Evolutionary conservation across 805 yeast genomes (phyloP).

Genomic region (Pichia deserticola): DNA sequence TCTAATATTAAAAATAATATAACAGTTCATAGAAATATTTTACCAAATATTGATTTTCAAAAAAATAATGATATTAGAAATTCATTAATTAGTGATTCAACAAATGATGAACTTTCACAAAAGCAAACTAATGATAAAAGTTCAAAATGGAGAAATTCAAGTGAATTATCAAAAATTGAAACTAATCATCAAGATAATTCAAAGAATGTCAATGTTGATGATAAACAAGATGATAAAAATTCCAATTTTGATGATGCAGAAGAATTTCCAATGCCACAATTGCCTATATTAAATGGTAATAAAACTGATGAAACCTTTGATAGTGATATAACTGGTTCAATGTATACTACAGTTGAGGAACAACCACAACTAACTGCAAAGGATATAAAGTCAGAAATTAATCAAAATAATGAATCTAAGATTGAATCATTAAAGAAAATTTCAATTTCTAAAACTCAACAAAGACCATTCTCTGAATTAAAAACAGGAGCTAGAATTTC

Average conservation of each 20-base stretch:
- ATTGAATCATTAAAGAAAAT: too few species aligned
- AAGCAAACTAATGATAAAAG: slow-evolving; percentile 9
- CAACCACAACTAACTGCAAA: background rate
- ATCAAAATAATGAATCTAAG: too few species aligned
- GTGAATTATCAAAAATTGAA: slow-evolving; percentile 8
- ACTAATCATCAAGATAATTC: background rate
- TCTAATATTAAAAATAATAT: slow-evolving; percentile 6
- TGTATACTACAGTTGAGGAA: slow-evolving; percentile 4
- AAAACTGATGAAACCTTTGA: slow-evolving; percentile 8
- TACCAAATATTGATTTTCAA: slow-evolving; percentile 17
- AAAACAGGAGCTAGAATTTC: background rate
- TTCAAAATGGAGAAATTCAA: background rate
- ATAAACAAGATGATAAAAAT: background rate
- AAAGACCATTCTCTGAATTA: background rate
- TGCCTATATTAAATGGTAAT: background rate
- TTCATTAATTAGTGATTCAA: slow-evolving; percentile 23
- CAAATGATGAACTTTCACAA: slow-evolving; percentile 9
- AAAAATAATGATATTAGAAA: slow-evolving; percentile 20
- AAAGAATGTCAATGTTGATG: background rate
- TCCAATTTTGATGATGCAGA: slow-evolving; percentile 26
- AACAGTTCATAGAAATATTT: slow-evolving; percentile 25
- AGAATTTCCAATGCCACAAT: slow-evolving; percentile 10
- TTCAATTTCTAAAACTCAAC: background rate
- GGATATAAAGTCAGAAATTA: too few species aligned
- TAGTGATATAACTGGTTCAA: slow-evolving; percentile 5